Evolutionary conservation across 208 protist species (phyloP).

Genomic region (Strigomonas galati): DNA sequence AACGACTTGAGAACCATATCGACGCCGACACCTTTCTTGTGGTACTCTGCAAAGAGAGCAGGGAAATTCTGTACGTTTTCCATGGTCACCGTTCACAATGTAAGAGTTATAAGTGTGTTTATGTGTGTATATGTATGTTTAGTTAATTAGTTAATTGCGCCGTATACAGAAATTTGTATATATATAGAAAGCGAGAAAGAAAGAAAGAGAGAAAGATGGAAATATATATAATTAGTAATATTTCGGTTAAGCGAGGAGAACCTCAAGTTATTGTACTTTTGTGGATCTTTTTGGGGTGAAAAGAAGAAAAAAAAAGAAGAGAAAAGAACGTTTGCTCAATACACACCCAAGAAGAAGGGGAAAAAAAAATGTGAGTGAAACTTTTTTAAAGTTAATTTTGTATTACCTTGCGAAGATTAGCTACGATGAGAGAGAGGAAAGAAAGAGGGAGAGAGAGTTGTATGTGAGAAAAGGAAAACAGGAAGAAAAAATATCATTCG

Average conservation of each 20-base stretch:
- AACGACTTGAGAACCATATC: conserved; percentile 82
- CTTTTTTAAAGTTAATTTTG: not conserved
- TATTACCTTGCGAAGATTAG: not conserved
- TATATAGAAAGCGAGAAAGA: conserved; percentile 1
- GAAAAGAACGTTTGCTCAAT: conserved; percentile 1
- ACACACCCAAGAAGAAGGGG: conserved; percentile 1
- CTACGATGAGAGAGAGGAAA: conserved; percentile 10
- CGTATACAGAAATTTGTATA: not conserved
- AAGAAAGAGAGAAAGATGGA: conserved; percentile 9
- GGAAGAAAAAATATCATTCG: not conserved
- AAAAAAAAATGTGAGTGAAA: not conserved
- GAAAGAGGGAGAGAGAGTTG: conserved; percentile 12
- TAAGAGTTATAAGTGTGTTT: conserved; percentile 12
- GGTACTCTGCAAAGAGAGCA: conserved; percentile 45
- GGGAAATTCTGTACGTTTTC: not conserved
- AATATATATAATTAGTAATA: not conserved
- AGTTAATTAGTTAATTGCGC: not conserved
- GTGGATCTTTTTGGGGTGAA: not conserved
- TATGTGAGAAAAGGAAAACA: not conserved
- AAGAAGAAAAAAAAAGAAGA: conserved; percentile 23
- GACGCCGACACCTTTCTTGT: conserved; percentile 73
- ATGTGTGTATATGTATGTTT: conserved; percentile 13
- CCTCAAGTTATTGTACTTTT: not conserved
- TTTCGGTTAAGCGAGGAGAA: not conserved
- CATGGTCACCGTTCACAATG: not conserved